A percentile compares a stretch with the other conserved stretches of the same genome.
These are phyloP conservation scores for Mallotus nudiflorus DNA, from an alignment of 345 rosid genomes.

Conservation along the genomic window DNA sequence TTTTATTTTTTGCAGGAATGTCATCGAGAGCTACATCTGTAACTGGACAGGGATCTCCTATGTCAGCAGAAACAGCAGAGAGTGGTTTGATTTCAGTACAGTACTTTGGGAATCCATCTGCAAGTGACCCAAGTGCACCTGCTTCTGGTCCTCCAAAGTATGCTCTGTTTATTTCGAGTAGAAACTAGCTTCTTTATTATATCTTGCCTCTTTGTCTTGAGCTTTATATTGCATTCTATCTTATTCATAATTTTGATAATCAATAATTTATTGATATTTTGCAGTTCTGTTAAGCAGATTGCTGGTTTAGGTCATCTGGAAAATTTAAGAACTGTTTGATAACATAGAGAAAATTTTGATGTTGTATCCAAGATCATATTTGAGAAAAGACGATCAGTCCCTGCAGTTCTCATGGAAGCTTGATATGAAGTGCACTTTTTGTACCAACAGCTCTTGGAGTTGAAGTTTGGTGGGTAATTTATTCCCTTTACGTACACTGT, in stretches of 20 bases:
- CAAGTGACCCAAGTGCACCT: slow-evolving; percentile 38
- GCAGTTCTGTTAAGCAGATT: slow-evolving; percentile 54
- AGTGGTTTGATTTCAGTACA: slow-evolving; percentile 55
- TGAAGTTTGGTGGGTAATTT: slow-evolving; percentile 27
- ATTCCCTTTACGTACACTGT: slow-evolving; percentile 24
- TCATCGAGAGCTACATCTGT: slow-evolving; percentile 40
- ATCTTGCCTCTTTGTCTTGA: background rate
- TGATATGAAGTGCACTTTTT: slow-evolving; percentile 10
- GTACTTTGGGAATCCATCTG: slow-evolving; percentile 45
- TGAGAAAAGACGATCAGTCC: background rate
- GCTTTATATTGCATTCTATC: background rate
- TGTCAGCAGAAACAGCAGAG: slow-evolving; percentile 43
- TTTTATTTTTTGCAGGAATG: slow-evolving; percentile 50
- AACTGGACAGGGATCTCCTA: slow-evolving; percentile 46
- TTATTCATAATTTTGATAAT: background rate
- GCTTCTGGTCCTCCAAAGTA: slow-evolving; percentile 49
- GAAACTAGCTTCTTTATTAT: background rate
- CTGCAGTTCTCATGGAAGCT: slow-evolving; percentile 8
- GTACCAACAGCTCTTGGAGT: slow-evolving; percentile 14
- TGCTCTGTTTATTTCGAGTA: slow-evolving; percentile 8
- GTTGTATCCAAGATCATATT: background rate
- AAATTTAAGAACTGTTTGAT: slow-evolving; percentile 35
- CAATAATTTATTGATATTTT: background rate
- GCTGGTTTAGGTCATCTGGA: slow-evolving; percentile 44
- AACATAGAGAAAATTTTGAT: slow-evolving; percentile 12